A percentile compares a stretch with the other conserved stretches of the same genome.
These are phyloP conservation scores for Solanum chmielewskii DNA, from an alignment of 257 asterid genomes.

Conservation along the genomic window DNA sequence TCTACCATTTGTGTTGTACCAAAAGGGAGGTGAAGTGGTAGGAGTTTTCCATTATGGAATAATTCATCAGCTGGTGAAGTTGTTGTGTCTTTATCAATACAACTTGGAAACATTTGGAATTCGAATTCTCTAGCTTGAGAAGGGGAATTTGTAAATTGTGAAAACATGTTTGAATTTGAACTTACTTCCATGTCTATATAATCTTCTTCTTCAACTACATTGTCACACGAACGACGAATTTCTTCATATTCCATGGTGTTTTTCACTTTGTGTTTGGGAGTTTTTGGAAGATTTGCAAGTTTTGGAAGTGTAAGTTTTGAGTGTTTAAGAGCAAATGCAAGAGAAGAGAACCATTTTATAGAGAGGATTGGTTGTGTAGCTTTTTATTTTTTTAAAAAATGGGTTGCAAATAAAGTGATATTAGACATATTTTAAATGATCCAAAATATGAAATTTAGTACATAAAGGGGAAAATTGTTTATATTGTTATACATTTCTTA, in stretches of 20 bases:
- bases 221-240: conserved; percentile 12
- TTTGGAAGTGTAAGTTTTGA: not conserved
- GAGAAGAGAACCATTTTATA: conserved; percentile 1
- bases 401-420: not conserved
- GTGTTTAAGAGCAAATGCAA: conserved; percentile 1
- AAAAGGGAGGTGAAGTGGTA: conserved; percentile 88
- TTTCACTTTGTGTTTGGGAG: not conserved
- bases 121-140: conserved; percentile 46
- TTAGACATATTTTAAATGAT: not conserved
- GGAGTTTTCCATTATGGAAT: conserved; percentile 87
- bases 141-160: conserved; percentile 11
- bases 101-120: conserved; percentile 67
- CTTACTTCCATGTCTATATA: conserved; percentile 70
- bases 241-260: not conserved
- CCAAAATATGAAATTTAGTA: not conserved
- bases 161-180: conserved; percentile 25
- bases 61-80: conserved; percentile 83
- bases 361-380: not conserved
- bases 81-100: conserved; percentile 41
- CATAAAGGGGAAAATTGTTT: not conserved
- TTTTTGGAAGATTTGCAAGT: not conserved
- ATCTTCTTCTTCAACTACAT: conserved; percentile 43
- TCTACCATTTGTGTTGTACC: conserved; percentile 69
- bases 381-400: not conserved
- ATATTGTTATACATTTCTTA: not conserved